Evolutionary conservation across 2,329 filamentous ascomycete species (phyloP).

Genomic region (Colletotrichum brevisporum): DNA sequence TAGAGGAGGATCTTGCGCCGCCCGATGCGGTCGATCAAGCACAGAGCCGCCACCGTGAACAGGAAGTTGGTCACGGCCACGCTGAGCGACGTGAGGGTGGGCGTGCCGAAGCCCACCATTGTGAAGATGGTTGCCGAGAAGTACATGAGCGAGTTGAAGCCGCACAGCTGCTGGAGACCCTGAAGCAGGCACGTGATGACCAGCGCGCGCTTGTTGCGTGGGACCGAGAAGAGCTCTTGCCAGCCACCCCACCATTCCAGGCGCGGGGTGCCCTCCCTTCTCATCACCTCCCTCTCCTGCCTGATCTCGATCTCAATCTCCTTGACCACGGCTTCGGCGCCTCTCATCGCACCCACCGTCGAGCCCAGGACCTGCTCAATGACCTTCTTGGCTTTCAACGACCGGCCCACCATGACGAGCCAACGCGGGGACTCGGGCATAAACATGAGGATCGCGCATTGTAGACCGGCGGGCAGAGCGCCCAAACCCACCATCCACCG

Average conservation of each 20-base stretch:
- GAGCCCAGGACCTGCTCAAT: slow-evolving; percentile 75
- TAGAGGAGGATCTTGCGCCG: slow-evolving; percentile 84
- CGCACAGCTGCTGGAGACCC: slow-evolving; percentile 88
- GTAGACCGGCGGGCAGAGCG: slow-evolving; percentile 80
- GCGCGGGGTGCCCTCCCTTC: slow-evolving; percentile 55
- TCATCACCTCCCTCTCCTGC: slow-evolving; percentile 74
- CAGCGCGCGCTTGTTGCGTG: slow-evolving; percentile 80
- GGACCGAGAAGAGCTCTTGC: slow-evolving; percentile 68
- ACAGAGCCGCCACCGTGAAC: slow-evolving; percentile 82
- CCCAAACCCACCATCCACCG: slow-evolving; percentile 93
- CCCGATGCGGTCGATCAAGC: slow-evolving; percentile 84
- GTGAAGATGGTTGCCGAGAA: slow-evolving; percentile 88
- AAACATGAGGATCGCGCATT: slow-evolving; percentile 75
- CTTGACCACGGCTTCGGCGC: slow-evolving; percentile 73
- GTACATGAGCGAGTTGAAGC: slow-evolving; percentile 94
- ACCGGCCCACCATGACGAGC: slow-evolving; percentile 79
- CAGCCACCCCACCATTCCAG: slow-evolving; percentile 61
- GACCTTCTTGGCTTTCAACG: slow-evolving; percentile 74
- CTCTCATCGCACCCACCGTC: slow-evolving; percentile 57
- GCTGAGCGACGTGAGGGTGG: slow-evolving; percentile 83
- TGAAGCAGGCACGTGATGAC: slow-evolving; percentile 90
- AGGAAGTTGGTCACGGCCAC: slow-evolving; percentile 88
- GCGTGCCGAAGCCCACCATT: slow-evolving; percentile 82
- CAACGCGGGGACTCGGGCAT: slow-evolving; percentile 94
- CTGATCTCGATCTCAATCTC: slow-evolving; percentile 81